Conservation (phyloP, 768 basidiomycete genomes). For the Suillus decipiens region DNA sequence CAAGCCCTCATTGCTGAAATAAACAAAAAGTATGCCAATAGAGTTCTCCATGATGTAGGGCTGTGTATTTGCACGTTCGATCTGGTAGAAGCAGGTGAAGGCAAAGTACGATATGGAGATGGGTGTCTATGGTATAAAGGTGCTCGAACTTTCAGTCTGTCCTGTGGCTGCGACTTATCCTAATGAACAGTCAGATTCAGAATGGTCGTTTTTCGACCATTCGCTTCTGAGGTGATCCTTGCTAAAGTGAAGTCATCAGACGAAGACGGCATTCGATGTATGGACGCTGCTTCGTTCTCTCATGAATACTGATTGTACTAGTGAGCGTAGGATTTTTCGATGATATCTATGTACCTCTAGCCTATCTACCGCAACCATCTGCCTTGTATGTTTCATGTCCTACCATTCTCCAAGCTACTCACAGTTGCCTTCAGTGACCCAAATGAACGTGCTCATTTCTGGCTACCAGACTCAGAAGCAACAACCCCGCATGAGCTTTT, state of each 20-base stretch:
- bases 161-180: background rate
- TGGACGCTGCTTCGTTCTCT: conserved; percentile 28
- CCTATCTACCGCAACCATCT: conserved; percentile 79
- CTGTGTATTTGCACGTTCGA: conserved; percentile 92
- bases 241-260: conserved; percentile 89
- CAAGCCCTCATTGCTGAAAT: conserved; percentile 83
- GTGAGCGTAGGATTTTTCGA: conserved; percentile 93
- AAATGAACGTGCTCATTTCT: conserved; percentile 82
- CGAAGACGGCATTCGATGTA: conserved; percentile 81
- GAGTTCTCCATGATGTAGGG: conserved; percentile 87
- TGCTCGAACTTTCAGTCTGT: conserved; percentile 29
- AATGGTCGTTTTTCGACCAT: conserved; percentile 89
- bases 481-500: conserved; percentile 61
- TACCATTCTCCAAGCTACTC: conserved; percentile 2
- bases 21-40: conserved; percentile 96
- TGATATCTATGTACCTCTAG: conserved; percentile 82
- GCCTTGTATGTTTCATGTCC: conserved; percentile 59
- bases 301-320: conserved; percentile 31
- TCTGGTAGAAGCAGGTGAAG: conserved; percentile 82
- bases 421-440: conserved; percentile 54
- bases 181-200: conserved; percentile 73
- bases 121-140: conserved; percentile 95
- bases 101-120: conserved; percentile 92
- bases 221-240: conserved; percentile 84
- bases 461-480: conserved; percentile 65